Evolutionary conservation across 257 asterid genomes (phyloP), one percentile per base, ranked within the genome.

Genomic region (Coffea eugenioides): DNA sequence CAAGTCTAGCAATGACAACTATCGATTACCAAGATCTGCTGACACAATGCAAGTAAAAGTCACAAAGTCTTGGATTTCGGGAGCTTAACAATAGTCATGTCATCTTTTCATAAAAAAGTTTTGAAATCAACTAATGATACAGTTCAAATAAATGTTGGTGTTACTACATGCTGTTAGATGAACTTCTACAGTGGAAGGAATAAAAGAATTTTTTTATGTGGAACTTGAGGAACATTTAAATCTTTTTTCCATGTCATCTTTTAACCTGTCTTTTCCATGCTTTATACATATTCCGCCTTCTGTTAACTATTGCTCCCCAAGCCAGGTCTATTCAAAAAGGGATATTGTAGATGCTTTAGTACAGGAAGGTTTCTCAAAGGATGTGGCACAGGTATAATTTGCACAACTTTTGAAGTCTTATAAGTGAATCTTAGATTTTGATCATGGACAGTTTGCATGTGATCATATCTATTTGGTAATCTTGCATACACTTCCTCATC

Each of bases 311-410:
- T 87, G 75, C 86, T 87, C 82, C 86, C 87, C 84, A 86, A 93
- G 89, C 90, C 88, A 95, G 99, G 92, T 91, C 92, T 87, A 92
- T 84, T 93, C 98, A 74, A 95, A 93, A 82, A 81, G 86, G 77
- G 98, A 88, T 76, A 88, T 95, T 76, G 83, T 89, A 83, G 93
- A 90, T 70, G 90, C 91, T 87, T 95, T 95, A 74, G 83, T 89
- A 85, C 88, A 81, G 80, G 88, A 88, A 69, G 97, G 98, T 72
- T 95, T 95, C 88, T 95, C 99, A 43, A 87, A 78, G 77, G 99
- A 95, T 87, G 99, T 93, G n/a, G 97, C 99, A 71, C 98, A 89
- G 94, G 99, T 95, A 83, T 67, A 70, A 56, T 71, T 64, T 48
- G 31, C 43, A 56, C 57, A 21, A 8, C 56, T 61, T 74, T 54